Evolutionary conservation across 768 basidiomycete genomes (phyloP).

Genomic region (Mycena floridula): DNA sequence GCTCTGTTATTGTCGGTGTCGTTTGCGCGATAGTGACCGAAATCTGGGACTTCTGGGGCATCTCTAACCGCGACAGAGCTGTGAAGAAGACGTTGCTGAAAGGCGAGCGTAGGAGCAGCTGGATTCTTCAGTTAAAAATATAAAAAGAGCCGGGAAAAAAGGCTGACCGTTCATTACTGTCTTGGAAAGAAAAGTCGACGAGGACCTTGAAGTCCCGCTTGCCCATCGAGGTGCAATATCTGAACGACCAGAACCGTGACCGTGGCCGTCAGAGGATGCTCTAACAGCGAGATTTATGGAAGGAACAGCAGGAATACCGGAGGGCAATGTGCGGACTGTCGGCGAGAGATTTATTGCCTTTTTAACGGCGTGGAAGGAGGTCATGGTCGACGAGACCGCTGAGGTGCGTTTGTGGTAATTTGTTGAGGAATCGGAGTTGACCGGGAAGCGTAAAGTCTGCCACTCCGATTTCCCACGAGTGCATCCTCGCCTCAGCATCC

Average conservation of each 20-base stretch:
- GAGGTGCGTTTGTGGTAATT: background rate
- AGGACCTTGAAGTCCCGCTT: conserved; percentile 45
- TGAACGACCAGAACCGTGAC: conserved; percentile 49
- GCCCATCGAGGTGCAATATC: conserved; percentile 62
- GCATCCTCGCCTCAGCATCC: too few species aligned
- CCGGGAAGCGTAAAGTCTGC: too few species aligned
- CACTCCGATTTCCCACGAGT: too few species aligned
- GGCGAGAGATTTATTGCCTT: conserved; percentile 79
- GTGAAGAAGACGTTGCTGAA: conserved; percentile 70
- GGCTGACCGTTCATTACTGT: conserved; percentile 58
- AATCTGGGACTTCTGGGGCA: conserved; percentile 86
- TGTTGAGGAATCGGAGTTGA: background rate
- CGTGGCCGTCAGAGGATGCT: conserved; percentile 52
- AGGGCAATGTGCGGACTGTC: conserved; percentile 71
- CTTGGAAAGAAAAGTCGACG: conserved; percentile 56
- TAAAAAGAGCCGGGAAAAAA: background rate
- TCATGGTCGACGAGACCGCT: conserved; percentile 33
- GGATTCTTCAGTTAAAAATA: too few species aligned
- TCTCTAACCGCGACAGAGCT: conserved; percentile 65
- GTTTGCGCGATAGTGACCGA: conserved; percentile 70
- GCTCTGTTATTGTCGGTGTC: conserved; percentile 65
- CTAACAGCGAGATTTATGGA: conserved; percentile 69
- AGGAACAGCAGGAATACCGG: conserved; percentile 74
- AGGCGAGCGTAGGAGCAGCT: conserved; percentile 49
- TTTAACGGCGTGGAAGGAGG: conserved; percentile 68